Evolutionary conservation across 1,139 yeast species (phyloP), one percentile per base, ranked within the genome.

Genomic region (Starmera stellimalicola): DNA sequence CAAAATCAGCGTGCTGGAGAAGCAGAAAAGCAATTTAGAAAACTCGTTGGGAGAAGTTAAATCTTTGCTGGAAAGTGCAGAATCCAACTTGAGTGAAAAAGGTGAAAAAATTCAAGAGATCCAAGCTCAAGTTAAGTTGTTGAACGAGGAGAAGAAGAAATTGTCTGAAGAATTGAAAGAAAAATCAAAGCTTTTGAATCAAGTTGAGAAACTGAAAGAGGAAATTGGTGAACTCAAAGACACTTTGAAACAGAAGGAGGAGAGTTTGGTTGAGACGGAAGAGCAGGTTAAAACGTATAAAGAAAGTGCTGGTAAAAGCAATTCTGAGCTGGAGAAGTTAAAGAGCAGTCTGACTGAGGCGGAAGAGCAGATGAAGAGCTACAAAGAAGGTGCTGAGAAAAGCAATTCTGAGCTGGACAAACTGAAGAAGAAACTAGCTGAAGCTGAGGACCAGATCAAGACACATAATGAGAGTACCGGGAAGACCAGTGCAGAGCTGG

Each of bases 21-120:
- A 36, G 10, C 36, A 39, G 15, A 38, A 36, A n/a, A 16, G 26
- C 2, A 35, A 34, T 17, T 32, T 49, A 4, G 49, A 45, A 29
- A 42, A 39, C 6, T 27, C 33, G 7, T 32, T 40, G 11, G 33
- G 25, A 10, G 39, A 38, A 10, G 11, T 43, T 26, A 33, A 36
- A 19, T 18, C 38, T 4, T 26, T 33, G n/a, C 32, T 42, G 4
- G 42, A 42, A 24, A 35, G 38, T 34, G 18, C 35, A 9, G 23
- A 39, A 26, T 23, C 39, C 15, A 27, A 35, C 23, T 7, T 33
- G 8, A 26, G 18, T 11, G 31, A 33, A 24, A 18, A 15, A 7
- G 10, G 8, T 9, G 4, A 3, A 2, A 16, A 19, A 18, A 8
- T 9, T 8, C 29, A 31, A 38, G 17, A 16, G 2, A 7, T 14